These are phyloP conservation scores for Annulohypoxylon bovei DNA, from an alignment of 495 filamentous ascomycete genomes.

Conservation along the genomic window DNA sequence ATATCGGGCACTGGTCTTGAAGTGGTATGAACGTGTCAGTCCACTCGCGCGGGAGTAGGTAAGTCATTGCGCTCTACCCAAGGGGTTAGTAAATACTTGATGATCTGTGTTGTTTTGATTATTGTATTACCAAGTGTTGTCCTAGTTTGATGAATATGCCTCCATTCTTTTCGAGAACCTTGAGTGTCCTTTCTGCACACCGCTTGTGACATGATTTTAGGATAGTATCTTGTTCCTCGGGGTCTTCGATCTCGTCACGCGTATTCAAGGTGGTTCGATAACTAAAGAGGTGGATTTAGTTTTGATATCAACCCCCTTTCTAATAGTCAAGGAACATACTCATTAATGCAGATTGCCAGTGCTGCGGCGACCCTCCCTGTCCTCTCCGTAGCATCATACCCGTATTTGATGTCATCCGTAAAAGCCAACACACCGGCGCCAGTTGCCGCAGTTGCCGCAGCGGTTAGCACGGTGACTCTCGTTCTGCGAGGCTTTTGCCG, in stretches of 20 bases:
- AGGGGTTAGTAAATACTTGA: constrained; percentile 28
- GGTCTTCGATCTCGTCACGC: constrained; percentile 64
- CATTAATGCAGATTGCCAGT: constrained; percentile 85
- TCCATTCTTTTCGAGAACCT: constrained; percentile 91
- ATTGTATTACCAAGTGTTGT: constrained; percentile 76
- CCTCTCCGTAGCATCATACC: constrained; percentile 76
- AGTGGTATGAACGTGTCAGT: constrained; percentile 95
- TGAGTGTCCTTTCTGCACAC: constrained; percentile 84
- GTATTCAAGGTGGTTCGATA: constrained; percentile 83
- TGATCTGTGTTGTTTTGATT: neutral
- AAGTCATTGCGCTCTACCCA: constrained; percentile 85
- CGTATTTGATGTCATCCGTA: constrained; percentile 76
- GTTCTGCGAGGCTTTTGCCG: constrained; percentile 24
- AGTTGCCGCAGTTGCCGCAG: constrained; percentile 63
- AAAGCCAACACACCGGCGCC: constrained; percentile 70
- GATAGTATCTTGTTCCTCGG: constrained; percentile 69
- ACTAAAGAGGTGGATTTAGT: constrained; percentile 53
- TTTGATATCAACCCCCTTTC: neutral
- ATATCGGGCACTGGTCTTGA: constrained; percentile 95
- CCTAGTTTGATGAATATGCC: constrained; percentile 99
- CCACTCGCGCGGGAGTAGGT: constrained; percentile 93
- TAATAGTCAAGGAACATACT: constrained; percentile 66
- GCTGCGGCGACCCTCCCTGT: constrained; percentile 81
- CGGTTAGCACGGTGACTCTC: constrained; percentile 45
- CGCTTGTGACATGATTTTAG: constrained; percentile 89